phyloP scores from a whole-genome alignment of 2,329 filamentous ascomycete species.

The Alternaria dauci region DNA sequence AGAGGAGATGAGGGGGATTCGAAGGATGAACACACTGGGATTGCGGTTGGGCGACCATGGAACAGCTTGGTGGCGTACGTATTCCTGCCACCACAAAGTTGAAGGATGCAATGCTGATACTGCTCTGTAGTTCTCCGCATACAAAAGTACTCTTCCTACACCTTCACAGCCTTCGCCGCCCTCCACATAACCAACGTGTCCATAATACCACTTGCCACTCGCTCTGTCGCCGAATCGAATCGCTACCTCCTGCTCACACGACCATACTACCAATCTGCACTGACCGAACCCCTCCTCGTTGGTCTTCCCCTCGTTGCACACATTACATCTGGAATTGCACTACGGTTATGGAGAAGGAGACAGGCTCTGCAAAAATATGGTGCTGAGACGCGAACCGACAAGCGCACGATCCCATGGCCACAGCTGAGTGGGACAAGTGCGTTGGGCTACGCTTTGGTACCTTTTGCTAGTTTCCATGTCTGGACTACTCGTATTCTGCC shows the following conservation, averaged over 20 bases:
- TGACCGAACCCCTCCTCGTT: slow-evolving; percentile 81
- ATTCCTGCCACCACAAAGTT: neutral
- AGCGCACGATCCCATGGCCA: slow-evolving; percentile 69
- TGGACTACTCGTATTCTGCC: slow-evolving; percentile 80
- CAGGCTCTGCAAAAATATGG: slow-evolving; percentile 80
- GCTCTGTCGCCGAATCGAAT: slow-evolving; percentile 73
- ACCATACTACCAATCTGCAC: slow-evolving; percentile 84
- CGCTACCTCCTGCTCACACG: slow-evolving; percentile 88
- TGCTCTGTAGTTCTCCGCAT: slow-evolving; percentile 69
- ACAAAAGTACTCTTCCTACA: slow-evolving; percentile 88
- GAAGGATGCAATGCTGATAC: slow-evolving; percentile 10
- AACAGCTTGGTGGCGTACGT: slow-evolving; percentile 77
- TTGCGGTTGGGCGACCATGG: slow-evolving; percentile 71
- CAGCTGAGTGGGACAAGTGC: slow-evolving; percentile 72
- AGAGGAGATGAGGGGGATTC: slow-evolving; percentile 17
- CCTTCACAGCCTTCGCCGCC: slow-evolving; percentile 54
- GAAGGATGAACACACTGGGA: slow-evolving; percentile 49
- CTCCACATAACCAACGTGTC: slow-evolving; percentile 60
- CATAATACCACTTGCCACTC: slow-evolving; percentile 44
- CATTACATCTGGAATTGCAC: slow-evolving; percentile 75
- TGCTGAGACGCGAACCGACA: slow-evolving; percentile 66
- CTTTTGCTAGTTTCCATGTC: slow-evolving; percentile 74
- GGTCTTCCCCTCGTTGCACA: slow-evolving; percentile 78
- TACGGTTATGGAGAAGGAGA: slow-evolving; percentile 77
- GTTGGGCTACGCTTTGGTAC: slow-evolving; percentile 75